phyloP scores from a whole-genome alignment of 169 alveolate genomes.

The Cryptosporidium sp. region DNA sequence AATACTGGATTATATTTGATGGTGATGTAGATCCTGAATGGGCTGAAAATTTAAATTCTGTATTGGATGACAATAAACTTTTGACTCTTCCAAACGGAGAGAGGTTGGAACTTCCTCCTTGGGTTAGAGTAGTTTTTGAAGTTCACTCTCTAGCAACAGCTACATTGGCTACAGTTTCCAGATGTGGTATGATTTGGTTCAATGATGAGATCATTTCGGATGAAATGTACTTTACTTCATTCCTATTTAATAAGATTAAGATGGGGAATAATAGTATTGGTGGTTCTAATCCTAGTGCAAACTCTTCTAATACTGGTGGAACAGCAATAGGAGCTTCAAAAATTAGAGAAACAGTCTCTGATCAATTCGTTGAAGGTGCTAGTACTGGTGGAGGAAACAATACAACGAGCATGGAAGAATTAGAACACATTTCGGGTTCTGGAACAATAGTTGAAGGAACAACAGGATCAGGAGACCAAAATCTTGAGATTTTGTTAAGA shows the following conservation, averaged over 20 bases:
- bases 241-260: conserved; percentile 74
- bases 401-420: neutral
- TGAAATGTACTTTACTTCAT: conserved; percentile 88
- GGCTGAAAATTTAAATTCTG: conserved; percentile 99
- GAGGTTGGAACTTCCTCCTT: conserved; percentile 91
- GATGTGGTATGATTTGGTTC: conserved; percentile 99
- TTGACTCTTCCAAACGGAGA: conserved; percentile 98
- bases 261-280: neutral
- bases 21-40: conserved; percentile 99
- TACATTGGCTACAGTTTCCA: conserved; percentile 97
- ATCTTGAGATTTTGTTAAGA: conserved; percentile 72
- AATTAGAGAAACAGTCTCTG: neutral
- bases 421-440: neutral
- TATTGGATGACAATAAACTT: conserved; percentile 97
- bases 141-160: conserved; percentile 96
- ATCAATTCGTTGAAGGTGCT: neutral
- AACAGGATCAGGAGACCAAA: conserved; percentile 73
- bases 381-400: neutral
- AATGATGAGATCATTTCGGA: conserved; percentile 91
- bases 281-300: neutral
- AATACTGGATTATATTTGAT: conserved; percentile 98
- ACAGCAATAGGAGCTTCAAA: neutral
- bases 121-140: conserved; percentile 84
- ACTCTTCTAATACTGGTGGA: neutral
- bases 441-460: conserved; percentile 6